A percentile compares a stretch with the other conserved stretches of the same genome.
phyloP scores from a whole-genome alignment of 2,329 filamentous ascomycete genomes.

The Colletotrichum brevisporum region DNA sequence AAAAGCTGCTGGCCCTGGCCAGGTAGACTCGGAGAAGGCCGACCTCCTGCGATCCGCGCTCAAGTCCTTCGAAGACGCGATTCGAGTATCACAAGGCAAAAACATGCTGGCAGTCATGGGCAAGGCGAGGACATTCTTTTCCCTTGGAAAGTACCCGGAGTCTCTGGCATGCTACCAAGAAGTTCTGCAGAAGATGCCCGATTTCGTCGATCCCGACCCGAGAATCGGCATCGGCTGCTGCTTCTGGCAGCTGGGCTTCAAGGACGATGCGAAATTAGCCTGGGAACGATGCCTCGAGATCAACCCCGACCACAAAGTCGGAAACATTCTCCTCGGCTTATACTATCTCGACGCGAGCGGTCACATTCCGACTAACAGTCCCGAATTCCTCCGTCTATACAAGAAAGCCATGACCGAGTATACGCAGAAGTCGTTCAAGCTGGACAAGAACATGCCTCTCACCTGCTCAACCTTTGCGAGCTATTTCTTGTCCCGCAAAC shows the following conservation, averaged over 20 bases:
- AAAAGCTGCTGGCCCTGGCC: slow-evolving; percentile 75
- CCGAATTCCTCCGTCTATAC: slow-evolving; percentile 87
- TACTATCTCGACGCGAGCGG: slow-evolving; percentile 92
- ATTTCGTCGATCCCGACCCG: slow-evolving; percentile 92
- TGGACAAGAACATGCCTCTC: slow-evolving; percentile 91
- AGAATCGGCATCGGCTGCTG: slow-evolving; percentile 97
- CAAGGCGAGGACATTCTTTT: slow-evolving; percentile 88
- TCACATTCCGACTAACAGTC: slow-evolving; percentile 84
- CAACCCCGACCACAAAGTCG: slow-evolving; percentile 86
- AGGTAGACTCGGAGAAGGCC: slow-evolving; percentile 78
- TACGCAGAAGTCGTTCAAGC: slow-evolving; percentile 92
- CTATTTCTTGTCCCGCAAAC: slow-evolving; percentile 89
- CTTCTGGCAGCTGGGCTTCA: slow-evolving; percentile 96
- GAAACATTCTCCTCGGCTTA: slow-evolving; percentile 89
- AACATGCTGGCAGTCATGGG: slow-evolving; percentile 96
- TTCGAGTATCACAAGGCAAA: slow-evolving; percentile 84
- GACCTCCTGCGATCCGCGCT: slow-evolving; percentile 88
- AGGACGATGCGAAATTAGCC: slow-evolving; percentile 89
- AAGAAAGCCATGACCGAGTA: slow-evolving; percentile 96
- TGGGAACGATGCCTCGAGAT: slow-evolving; percentile 92
- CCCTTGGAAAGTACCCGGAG: slow-evolving; percentile 87
- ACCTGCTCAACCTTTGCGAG: slow-evolving; percentile 91
- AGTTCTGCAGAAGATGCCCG: slow-evolving; percentile 86
- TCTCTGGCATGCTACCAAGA: slow-evolving; percentile 89
- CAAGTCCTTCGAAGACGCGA: slow-evolving; percentile 95